A percentile compares a stretch with the other conserved stretches of the same genome.
These are phyloP conservation scores for Alternaria consortialis DNA, from an alignment of 2,329 filamentous ascomycete genomes.

Conservation along the genomic window DNA sequence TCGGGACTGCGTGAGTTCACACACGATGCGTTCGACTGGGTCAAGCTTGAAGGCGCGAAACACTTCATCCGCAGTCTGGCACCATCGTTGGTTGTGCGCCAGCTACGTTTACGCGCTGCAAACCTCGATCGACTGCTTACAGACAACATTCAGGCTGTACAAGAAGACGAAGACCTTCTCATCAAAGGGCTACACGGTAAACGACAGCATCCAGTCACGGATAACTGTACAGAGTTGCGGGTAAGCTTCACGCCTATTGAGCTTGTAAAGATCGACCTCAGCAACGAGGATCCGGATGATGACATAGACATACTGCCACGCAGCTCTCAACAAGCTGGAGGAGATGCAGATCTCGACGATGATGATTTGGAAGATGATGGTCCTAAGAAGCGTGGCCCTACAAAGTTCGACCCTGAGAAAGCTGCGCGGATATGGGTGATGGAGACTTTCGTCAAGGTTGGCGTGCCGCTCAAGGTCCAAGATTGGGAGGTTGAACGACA, in stretches of 20 bases:
- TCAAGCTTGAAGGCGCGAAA: slow-evolving; percentile 76
- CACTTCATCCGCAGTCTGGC: slow-evolving; percentile 86
- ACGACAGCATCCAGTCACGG: slow-evolving; percentile 76
- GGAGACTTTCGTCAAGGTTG: slow-evolving; percentile 69
- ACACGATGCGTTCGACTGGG: slow-evolving; percentile 86
- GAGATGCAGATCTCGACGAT: slow-evolving; percentile 43
- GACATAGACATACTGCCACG: slow-evolving; percentile 57
- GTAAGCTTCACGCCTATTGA: slow-evolving; percentile 79
- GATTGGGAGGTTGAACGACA: slow-evolving; percentile 65
- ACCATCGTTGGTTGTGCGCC: slow-evolving; percentile 75
- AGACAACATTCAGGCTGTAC: slow-evolving; percentile 49
- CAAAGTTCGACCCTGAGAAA: slow-evolving; percentile 70
- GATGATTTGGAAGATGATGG: slow-evolving; percentile 50
- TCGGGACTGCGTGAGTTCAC: slow-evolving; percentile 76
- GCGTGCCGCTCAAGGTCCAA: slow-evolving; percentile 70
- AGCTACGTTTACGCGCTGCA: slow-evolving; percentile 55
- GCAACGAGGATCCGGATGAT: slow-evolving; percentile 76
- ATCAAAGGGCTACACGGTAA: slow-evolving; percentile 73
- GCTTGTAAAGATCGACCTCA: slow-evolving; percentile 80
- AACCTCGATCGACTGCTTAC: slow-evolving; percentile 27
- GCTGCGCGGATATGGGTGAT: slow-evolving; percentile 75
- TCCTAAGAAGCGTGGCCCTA: slow-evolving; percentile 56
- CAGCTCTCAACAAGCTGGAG: slow-evolving; percentile 26
- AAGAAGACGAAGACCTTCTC: slow-evolving; percentile 61
- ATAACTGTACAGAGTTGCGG: slow-evolving; percentile 78